phyloP scores from a whole-genome alignment of 176 grass and related monocot genomes.

The Phyllostachys edulis region DNA sequence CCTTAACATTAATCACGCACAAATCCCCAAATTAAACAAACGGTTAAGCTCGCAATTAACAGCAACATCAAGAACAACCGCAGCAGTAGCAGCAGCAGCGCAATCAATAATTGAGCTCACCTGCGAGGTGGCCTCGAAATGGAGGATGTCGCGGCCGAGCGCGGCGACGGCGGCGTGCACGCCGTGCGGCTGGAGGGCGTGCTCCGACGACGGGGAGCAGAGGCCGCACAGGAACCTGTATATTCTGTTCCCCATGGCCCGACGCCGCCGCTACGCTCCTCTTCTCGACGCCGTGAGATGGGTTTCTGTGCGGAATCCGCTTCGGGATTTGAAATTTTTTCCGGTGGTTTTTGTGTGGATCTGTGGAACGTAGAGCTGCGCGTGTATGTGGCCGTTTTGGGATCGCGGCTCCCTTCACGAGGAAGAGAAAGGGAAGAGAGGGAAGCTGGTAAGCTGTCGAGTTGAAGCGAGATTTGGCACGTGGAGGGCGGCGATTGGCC shows the following conservation, averaged over 20 bases:
- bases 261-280: neutral
- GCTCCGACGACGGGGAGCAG: conserved; percentile 31
- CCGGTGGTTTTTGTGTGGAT: conserved; percentile 24
- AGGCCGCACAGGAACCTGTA: conserved; percentile 57
- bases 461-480: neutral
- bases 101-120: conserved; percentile 10
- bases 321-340: conserved; percentile 33
- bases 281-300: neutral
- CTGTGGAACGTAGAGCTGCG: neutral
- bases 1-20: conserved; percentile 24
- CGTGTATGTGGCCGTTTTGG: neutral
- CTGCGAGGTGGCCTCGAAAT: conserved; percentile 66
- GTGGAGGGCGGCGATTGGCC: neutral
- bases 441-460: neutral
- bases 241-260: conserved; percentile 83
- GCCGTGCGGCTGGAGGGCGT: conserved; percentile 29
- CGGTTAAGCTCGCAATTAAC: neutral
- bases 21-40: conserved; percentile 19
- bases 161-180: conserved; percentile 49
- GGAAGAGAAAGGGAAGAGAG: conserved; percentile 7
- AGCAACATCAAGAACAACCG: neutral
- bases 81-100: neutral
- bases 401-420: conserved; percentile 43
- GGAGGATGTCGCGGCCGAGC: conserved; percentile 67
- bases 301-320: conserved; percentile 20